Conservation (phyloP, 2,329 filamentous ascomycete genomes). For the Tolypocladium ophioglossoides region DNA sequence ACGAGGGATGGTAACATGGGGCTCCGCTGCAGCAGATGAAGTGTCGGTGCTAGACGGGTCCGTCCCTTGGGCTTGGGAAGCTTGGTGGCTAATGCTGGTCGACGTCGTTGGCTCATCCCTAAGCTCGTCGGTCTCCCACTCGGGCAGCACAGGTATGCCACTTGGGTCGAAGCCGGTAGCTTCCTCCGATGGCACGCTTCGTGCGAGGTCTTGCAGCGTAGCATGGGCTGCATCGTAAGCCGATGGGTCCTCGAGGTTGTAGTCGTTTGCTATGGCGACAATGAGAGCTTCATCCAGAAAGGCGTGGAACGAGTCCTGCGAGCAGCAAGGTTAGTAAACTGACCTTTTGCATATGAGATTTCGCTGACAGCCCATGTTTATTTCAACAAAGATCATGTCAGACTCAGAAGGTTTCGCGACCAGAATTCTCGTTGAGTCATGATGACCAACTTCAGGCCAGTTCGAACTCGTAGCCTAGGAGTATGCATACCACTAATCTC, state of each 20-base stretch:
- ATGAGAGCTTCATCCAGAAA: constrained; percentile 70
- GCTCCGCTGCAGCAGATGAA: constrained; percentile 13
- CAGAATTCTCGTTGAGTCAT: background rate
- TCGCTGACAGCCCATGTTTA: background rate
- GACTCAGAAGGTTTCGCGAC: background rate
- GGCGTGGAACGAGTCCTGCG: constrained; percentile 59
- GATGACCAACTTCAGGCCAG: background rate
- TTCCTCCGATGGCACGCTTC: constrained; percentile 55
- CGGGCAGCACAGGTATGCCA: constrained; percentile 44
- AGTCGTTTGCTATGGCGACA: constrained; percentile 65
- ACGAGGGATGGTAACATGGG: constrained; percentile 11
- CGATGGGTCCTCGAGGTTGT: constrained; percentile 44
- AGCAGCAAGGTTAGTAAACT: background rate
- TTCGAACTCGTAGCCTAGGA: background rate
- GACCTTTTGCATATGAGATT: background rate
- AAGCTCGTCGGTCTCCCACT: constrained; percentile 11
- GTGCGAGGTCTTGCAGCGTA: constrained; percentile 56
- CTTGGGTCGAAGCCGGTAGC: constrained; percentile 69
- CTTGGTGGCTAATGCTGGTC: constrained; percentile 15
- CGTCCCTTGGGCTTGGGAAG: constrained; percentile 16
- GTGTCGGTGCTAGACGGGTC: constrained; percentile 13
- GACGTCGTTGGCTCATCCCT: constrained; percentile 14
- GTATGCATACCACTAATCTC: constrained; percentile 17
- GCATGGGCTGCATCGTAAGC: constrained; percentile 43
- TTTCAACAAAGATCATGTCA: background rate